Conservation (phyloP, 2,329 filamentous ascomycete species). For the Aureobasidium vineae region DNA sequence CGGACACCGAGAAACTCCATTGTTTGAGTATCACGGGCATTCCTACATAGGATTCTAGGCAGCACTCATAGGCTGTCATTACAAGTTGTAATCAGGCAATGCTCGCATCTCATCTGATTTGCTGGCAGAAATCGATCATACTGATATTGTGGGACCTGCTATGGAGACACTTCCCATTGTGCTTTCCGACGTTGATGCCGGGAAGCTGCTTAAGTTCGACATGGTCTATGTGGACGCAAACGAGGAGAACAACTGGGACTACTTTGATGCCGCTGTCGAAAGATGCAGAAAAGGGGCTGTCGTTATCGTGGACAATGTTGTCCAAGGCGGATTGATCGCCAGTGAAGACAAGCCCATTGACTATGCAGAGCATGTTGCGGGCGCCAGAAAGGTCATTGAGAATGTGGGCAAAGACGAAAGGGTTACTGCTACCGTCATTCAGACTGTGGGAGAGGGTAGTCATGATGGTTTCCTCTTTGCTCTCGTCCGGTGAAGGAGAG, state of each 20-base stretch:
- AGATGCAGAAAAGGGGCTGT: conserved; percentile 41
- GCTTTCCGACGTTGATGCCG: conserved; percentile 42
- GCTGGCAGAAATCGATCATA: neutral
- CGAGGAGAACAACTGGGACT: conserved; percentile 51
- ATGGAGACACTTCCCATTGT: conserved; percentile 47
- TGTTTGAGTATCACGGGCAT: too few species aligned
- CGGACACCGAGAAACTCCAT: neutral
- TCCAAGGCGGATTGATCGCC: conserved; percentile 43
- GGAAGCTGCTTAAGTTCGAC: conserved; percentile 46
- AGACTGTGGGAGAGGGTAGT: conserved; percentile 48
- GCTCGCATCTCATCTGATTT: neutral
- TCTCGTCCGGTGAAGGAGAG: neutral
- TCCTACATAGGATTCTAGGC: neutral
- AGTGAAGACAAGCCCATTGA: conserved; percentile 30
- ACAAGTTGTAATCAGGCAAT: too few species aligned
- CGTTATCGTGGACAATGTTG: conserved; percentile 55
- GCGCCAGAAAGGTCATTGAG: conserved; percentile 42
- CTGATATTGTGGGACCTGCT: conserved; percentile 40
- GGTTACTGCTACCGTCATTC: conserved; percentile 46
- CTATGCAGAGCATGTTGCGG: conserved; percentile 33
- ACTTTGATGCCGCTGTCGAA: conserved; percentile 48
- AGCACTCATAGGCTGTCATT: neutral
- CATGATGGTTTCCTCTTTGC: conserved; percentile 42
- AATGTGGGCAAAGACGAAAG: conserved; percentile 44
- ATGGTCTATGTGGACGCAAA: conserved; percentile 57